Evolutionary conservation across 225 moss, liverwort and hornwort genomes (phyloP).

Genomic region (Bryoerythrophyllum caledonicum): DNA sequence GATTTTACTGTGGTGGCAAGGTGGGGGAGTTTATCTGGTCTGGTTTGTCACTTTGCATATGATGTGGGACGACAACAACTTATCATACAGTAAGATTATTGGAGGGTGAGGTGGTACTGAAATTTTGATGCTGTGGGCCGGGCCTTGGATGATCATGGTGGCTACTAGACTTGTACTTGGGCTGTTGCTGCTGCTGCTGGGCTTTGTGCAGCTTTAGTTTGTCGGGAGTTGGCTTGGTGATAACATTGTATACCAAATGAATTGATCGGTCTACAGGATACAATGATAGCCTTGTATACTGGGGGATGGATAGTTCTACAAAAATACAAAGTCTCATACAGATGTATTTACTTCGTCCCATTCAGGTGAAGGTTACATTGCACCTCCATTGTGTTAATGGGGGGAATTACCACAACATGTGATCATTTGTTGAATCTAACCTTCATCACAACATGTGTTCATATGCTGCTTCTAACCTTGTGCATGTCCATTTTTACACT

Average conservation of each 20-base stretch:
- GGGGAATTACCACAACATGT: not conserved
- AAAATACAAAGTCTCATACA: not conserved
- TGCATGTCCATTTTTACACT: no score
- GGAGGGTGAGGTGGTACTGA: not conserved
- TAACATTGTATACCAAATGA: not conserved
- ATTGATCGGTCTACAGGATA: not conserved
- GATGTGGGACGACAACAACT: not conserved
- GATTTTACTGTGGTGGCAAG: not conserved
- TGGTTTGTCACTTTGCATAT: not conserved
- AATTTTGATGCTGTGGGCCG: not conserved
- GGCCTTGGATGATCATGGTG: not conserved
- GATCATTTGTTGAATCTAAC: not conserved
- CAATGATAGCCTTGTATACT: not conserved
- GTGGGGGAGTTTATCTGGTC: not conserved
- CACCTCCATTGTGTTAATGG: not conserved
- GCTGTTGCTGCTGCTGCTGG: not conserved
- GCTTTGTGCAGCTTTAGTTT: not conserved
- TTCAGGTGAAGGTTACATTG: not conserved
- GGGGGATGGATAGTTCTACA: no score
- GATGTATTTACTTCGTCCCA: not conserved
- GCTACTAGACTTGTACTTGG: not conserved
- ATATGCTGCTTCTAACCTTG: no score
- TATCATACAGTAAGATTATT: slow-evolving; percentile 10
- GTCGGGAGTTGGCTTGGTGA: not conserved
- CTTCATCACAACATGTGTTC: no score